These are phyloP conservation scores for Drosera capensis DNA, from an alignment of 148 eudicot species.

Conservation along the genomic window DNA sequence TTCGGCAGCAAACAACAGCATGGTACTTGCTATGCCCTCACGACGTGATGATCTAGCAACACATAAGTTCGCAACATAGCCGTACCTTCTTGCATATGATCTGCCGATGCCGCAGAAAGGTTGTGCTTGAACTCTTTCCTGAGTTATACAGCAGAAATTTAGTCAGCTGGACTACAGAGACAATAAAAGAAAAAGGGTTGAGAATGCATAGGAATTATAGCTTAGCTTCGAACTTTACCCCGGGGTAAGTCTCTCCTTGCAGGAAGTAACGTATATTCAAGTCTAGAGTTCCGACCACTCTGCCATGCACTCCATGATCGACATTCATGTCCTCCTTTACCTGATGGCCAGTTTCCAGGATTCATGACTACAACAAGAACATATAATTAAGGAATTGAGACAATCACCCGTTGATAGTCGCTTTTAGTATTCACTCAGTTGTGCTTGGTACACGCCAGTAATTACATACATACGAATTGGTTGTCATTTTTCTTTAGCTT, in stretches of 20 bases:
- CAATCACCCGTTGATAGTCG: background rate
- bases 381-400: background rate
- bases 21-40: conserved; percentile 60
- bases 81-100: conserved; percentile 25
- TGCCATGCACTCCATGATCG: conserved; percentile 34
- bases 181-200: background rate
- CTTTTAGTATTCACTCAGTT: background rate
- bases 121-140: conserved; percentile 46
- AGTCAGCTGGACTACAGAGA: background rate
- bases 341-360: conserved; percentile 14
- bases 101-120: conserved; percentile 21
- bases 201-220: background rate
- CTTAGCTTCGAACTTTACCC: conserved; percentile 31
- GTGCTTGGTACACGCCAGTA: too few relatives aligned
- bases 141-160: background rate
- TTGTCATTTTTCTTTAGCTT: too few relatives aligned
- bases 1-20: conserved; percentile 52
- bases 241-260: conserved; percentile 63
- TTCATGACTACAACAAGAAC: background rate
- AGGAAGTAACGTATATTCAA: conserved; percentile 44
- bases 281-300: conserved; percentile 77
- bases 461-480: too few relatives aligned
- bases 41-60: conserved; percentile 70
- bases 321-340: conserved; percentile 42
- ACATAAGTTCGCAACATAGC: conserved; percentile 55